Conservation (phyloP, 768 basidiomycete species). For the Dioszegia crocea region DNA sequence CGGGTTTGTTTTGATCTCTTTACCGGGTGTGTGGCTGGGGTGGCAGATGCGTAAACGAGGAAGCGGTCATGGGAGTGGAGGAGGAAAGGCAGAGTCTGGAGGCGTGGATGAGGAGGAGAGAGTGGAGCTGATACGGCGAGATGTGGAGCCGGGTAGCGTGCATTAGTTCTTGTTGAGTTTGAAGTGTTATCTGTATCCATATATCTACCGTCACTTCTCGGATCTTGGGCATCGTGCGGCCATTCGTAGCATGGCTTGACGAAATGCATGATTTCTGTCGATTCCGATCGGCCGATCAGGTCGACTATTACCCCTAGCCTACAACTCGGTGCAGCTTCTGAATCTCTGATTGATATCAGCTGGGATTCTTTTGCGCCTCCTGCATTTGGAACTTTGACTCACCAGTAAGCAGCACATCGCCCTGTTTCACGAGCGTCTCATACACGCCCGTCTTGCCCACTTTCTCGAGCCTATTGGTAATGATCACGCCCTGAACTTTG, state of each 20-base stretch:
- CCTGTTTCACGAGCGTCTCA: slow-evolving; percentile 87
- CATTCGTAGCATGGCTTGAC: too few species aligned
- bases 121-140: neutral
- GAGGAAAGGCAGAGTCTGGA: neutral
- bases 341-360: slow-evolving; percentile 51
- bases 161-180: neutral
- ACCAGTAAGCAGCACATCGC: slow-evolving; percentile 79
- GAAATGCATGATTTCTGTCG: neutral
- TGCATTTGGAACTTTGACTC: slow-evolving; percentile 9
- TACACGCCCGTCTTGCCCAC: slow-evolving; percentile 78
- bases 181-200: neutral
- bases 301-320: too few species aligned
- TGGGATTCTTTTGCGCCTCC: neutral
- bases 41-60: slow-evolving; percentile 5
- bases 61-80: neutral
- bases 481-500: slow-evolving; percentile 88
- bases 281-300: too few species aligned
- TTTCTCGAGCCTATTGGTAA: slow-evolving; percentile 64
- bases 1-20: slow-evolving; percentile 14
- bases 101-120: slow-evolving; percentile 5
- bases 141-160: neutral
- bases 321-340: slow-evolving; percentile 88
- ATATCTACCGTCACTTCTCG: too few species aligned
- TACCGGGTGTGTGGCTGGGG: slow-evolving; percentile 25
- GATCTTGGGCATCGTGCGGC: too few species aligned